Base-by-base conservation (phyloP, 2,329 filamentous ascomycete genomes). In the Neobulgaria alba region DNA sequence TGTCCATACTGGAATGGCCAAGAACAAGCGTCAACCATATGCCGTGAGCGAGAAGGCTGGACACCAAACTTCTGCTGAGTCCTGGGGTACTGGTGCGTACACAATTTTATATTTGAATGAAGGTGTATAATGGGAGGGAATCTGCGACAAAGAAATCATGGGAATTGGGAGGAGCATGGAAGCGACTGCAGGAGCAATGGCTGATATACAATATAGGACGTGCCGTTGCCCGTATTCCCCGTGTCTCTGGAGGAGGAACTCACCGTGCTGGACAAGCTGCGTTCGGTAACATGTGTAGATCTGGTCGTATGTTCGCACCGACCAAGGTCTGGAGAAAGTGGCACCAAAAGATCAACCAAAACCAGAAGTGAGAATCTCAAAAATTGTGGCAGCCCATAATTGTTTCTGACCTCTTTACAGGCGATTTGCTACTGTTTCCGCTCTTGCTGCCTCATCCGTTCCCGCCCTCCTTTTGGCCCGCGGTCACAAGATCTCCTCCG, bases 311-410 rank as follows among this genome's bases (percentile, higher is more conserved):
- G 92, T 98, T 98, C 75, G 92, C 92, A 60, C 92, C 92, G 58
- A 98, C 92, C 73, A 98, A 98, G 84, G 85, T 95, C 75, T 98
- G 92, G 93, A 81, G 92, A 70, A 95, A 95, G 79, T 98, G 92
- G 93, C 92, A 98, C 79, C 79, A 95, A 78, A 96, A 96, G 88
- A 80, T 98, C 81, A 95, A 94, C 80, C 80, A 93, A 71, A 85
- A 85, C 71, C 92, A 98, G 81, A 95, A 92, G 86, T 88, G 67
- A 70, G 49, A 41, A 48, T 39, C 35, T 31, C 26, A 10, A n/a
- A 17, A 26, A 47, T 29, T n/a, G n/a, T n/a, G n/a, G n/a, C n/a
- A n/a, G n/a, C n/a, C n/a, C n/a, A n/a, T n/a, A n/a, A n/a, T n/a
- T n/a, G 51, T 60, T 48, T 45, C 50, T 57, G 41, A 56, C 42